Base-by-base conservation (phyloP, 139 green algal species). In the Desmodesmus armatus region DNA sequence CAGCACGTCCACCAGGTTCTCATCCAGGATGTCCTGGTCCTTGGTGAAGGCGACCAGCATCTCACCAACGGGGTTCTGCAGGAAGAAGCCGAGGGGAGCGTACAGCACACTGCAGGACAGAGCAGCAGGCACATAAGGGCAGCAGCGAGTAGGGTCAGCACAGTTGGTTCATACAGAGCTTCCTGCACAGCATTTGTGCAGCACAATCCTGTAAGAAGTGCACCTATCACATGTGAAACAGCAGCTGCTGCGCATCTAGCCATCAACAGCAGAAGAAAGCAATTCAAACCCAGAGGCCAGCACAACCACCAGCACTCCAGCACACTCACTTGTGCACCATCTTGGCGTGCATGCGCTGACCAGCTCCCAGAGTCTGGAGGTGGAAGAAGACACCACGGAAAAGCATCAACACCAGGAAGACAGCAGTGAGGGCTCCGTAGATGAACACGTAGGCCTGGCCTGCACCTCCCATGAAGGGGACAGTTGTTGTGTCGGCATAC, bases 21-120 rank as follows among this genome's bases (percentile, higher is more conserved):
- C 91, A 77, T 94, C 91, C 86, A 93, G 75, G 15, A 91, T 88
- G 79, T 94, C 88, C 89, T 94, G 91, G 51, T 94, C 91, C 73
- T 90, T 90, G 78, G 90, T 92, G 87, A 94, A 93, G 79, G 87
- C 84, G 4, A 91, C 83, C 47, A 94, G 88, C 82, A 94, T 87
- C 78, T 94, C 91, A 29, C 91, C 91, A 1, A 94, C 88, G 41
- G 91, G 91, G 49, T 89, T 94, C 31, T 87, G 82, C 71, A 88
- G 89, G 89, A 94, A 93, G 89, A 94, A 93, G 85, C 89, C 88
- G 31, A 94, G 85, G n/a, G 91, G 91, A 37, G 91, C 88, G 75
- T 89, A 87, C 35, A 94, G 75, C 17, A 90, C 77, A 74, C 88
- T 84, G 77, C 77, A 84, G 76, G 47, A 78, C 40, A 79, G 11